A percentile compares a stretch with the other conserved stretches of the same genome.
phyloP scores from a whole-genome alignment of 2,329 filamentous ascomycete species.

The Colletotrichum zoysiae region DNA sequence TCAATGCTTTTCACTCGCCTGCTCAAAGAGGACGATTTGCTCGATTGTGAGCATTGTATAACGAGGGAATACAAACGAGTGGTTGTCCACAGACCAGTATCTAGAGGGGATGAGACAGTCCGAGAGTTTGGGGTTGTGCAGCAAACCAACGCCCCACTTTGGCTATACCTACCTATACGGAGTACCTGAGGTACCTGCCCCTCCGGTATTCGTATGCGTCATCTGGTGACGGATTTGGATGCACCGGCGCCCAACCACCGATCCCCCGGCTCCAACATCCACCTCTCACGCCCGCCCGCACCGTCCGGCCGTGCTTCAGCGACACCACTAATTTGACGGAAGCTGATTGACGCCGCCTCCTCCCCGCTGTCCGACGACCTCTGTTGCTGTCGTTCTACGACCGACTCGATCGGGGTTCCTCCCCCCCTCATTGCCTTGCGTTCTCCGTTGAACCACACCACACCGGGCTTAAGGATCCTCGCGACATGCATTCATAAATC shows the following conservation, averaged over 20 bases:
- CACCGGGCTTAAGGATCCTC: neutral
- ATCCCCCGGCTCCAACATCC: conserved; percentile 10
- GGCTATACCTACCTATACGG: neutral
- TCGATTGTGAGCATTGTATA: neutral
- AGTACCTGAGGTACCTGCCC: neutral
- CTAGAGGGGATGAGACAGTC: neutral
- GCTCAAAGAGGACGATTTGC: neutral
- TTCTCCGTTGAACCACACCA: conserved; percentile 6
- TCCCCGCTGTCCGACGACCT: conserved; percentile 12
- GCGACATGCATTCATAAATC: conserved; percentile 13
- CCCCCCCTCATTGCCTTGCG: neutral
- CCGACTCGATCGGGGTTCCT: conserved; percentile 1
- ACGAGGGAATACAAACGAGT: too few relatives aligned
- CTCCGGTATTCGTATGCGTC: neutral
- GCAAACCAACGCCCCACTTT: neutral
- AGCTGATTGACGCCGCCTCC: neutral
- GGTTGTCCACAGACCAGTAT: neutral
- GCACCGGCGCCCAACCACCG: conserved; percentile 11
- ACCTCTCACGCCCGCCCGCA: neutral
- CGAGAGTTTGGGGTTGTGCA: neutral
- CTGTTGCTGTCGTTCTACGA: neutral
- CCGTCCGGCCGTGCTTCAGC: conserved; percentile 3
- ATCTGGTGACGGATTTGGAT: neutral
- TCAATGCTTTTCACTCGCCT: neutral
- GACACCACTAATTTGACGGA: neutral